These are phyloP conservation scores for Colletotrichum theobromicola DNA, from an alignment of 2,329 filamentous ascomycete genomes.

Conservation along the genomic window DNA sequence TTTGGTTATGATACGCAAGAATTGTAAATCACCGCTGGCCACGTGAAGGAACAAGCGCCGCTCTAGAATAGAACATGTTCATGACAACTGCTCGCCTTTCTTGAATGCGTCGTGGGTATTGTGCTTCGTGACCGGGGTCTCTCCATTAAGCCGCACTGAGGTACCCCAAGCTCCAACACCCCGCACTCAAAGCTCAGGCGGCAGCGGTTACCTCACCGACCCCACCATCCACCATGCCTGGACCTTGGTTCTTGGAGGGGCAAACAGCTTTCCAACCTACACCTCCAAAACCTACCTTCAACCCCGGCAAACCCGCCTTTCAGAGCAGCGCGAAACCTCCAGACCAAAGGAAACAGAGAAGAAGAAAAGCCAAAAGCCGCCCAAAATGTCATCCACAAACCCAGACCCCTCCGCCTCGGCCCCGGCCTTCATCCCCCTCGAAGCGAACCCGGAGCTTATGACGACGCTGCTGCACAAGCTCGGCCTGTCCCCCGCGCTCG, in stretches of 20 bases:
- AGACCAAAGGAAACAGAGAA: not conserved
- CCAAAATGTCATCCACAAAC: conserved; percentile 32
- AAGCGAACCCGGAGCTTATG: conserved; percentile 89
- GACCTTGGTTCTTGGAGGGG: not conserved
- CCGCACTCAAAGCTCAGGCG: conserved; percentile 2
- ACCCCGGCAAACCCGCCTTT: not conserved
- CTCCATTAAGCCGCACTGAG: not conserved
- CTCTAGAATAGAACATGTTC: not conserved
- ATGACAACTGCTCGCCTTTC: not conserved
- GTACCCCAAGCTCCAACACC: conserved; percentile 17
- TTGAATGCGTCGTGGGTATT: not conserved
- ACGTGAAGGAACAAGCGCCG: not conserved
- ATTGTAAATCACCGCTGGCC: not conserved
- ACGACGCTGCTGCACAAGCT: conserved; percentile 81
- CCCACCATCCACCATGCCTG: conserved; percentile 9
- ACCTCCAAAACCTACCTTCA: not conserved
- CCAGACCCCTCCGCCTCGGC: conserved; percentile 43
- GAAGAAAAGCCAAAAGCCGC: not conserved
- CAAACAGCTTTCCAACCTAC: not conserved
- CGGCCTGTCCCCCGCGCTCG: conserved; percentile 77
- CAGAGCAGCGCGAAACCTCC: not conserved
- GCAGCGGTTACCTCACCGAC: conserved; percentile 13
- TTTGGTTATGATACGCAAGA: not conserved
- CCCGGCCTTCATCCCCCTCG: conserved; percentile 63
- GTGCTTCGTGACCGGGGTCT: not conserved